Base-by-base conservation (phyloP, 106 monocot species). In the Narthecium ossifragum region DNA sequence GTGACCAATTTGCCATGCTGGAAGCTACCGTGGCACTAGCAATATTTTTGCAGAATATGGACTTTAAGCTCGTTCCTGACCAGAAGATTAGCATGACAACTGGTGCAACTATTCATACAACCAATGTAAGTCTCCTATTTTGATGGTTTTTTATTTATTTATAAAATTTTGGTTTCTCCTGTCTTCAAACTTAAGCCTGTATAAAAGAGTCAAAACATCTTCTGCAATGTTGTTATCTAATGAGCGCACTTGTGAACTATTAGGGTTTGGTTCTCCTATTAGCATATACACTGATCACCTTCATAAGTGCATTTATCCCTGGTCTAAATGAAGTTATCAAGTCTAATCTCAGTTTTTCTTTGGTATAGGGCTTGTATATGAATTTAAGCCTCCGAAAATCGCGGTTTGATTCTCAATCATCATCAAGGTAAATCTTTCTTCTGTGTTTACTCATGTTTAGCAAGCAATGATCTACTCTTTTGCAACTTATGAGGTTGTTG, bases 11-110 rank as follows among this genome's bases (percentile, higher is more conserved):
- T 84, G 94, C 94, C 27, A 66, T 96, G 70, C 64, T 96, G 34
- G 94, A 96, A 71, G 90, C 90, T 57, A 84, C 84, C 46, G 71
- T 96, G 38, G 83, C 83, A 8, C 83, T 90, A 63, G 72, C 90
- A 23, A 70, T 96, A 28, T 80, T 90, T 58, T 24, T 96, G 73
- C 86, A 86, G 70, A 57, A 78, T 38, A 65, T 86, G 72, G 63
- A 96, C 33, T 86, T 96, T 20, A 55, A 81, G 26, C 73, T 96
- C 31, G 83, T 83, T 64, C 57, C 82, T 53, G 78, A 84, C 86
- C 94, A 96, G 65, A 96, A 96, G 69, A 96, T 96, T 32, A 78
- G 38, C 75, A 96, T 96, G 94, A 96, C 94, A 5, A 96, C 94
- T 25, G 94, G 94, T 57, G 94, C 94, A 31, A 96, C 94, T 17